Base-by-base conservation (phyloP, 352 stramenopile genomes). In the Plasmopara halstedii region DNA sequence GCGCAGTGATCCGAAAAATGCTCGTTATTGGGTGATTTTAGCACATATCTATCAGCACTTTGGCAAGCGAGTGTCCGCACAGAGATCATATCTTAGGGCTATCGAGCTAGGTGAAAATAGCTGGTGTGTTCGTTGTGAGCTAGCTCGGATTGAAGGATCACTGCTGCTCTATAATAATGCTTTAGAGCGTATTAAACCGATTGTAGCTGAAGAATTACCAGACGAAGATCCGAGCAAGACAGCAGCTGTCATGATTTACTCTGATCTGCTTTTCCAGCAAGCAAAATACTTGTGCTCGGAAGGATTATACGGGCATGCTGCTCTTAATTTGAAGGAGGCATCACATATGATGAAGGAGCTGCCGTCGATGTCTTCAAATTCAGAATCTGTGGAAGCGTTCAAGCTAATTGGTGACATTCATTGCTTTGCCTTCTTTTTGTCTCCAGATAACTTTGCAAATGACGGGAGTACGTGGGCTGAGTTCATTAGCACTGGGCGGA, bases 381-480 rank as follows among this genome's bases (percentile, higher is more conserved):
- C 51, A 17, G 46, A 37, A 6, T 76, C 67, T 11, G 59, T 55
- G 4, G 67, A 83, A 42, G 60, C 46, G 2, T 62, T 72, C 33
- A 91, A 92, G 56, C 41, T 94, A 25, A 64, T 92, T 2, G 83
- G 79, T 17, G 83, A 94, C 38, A 67, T 94, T 22, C 73, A 91
- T 47, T 74, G 69, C 39, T 90, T 92, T 50, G 75, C 78, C 17
- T 94, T 89, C 46, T 88, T 88, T 51, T 61, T 94, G 46, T 75
- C 79, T 6, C 77, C 79, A 4, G 45, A 61, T 9, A 56, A 85
- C n/a, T 92, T 92, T 50, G 56, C 49, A 38, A 52, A 41, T 6
- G 42, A 60, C 14, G 50, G 44, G 18, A 53, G 50, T 1, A 67
- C 43, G 7, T 94, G 82, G 82, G 44, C 86, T 27, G 50, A 70